Conservation (phyloP, 345 rosid species). For the Triadica sebifera region DNA sequence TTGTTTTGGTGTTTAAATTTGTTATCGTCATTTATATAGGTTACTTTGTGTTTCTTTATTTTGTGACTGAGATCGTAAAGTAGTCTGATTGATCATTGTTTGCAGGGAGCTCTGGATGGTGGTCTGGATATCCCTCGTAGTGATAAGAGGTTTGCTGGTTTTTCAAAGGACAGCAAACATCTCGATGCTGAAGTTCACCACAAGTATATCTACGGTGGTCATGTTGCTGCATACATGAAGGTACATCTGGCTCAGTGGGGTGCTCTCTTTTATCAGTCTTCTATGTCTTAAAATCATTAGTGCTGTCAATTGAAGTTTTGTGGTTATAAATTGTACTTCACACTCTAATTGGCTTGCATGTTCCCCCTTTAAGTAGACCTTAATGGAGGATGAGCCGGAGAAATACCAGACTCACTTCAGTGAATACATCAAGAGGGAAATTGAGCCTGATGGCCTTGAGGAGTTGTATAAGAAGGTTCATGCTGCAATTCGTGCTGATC, state of each 20-base stretch:
- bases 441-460: constrained; percentile 56
- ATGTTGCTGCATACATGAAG: constrained; percentile 76
- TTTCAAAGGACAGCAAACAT: constrained; percentile 55
- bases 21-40: no score
- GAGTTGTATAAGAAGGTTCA: constrained; percentile 70
- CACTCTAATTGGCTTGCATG: background rate
- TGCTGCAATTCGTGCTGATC: constrained; percentile 71
- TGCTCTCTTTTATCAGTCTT: background rate
- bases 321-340: no score
- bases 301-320: background rate
- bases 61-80: background rate
- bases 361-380: constrained; percentile 32
- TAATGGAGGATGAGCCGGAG: constrained; percentile 73
- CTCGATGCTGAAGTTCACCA: constrained; percentile 81
- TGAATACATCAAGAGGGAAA: constrained; percentile 51
- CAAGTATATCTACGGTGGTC: constrained; percentile 81
- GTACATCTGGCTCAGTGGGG: constrained; percentile 23
- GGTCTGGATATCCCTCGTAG: constrained; percentile 92
- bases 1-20: background rate
- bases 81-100: background rate
- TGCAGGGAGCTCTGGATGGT: constrained; percentile 86
- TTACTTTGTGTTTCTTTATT: background rate
- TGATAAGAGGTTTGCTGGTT: constrained; percentile 88
- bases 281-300: background rate
- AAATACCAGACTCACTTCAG: constrained; percentile 71